phyloP scores from a whole-genome alignment of 2,329 filamentous ascomycete genomes.

The Pseudogymnoascus verrucosus region DNA sequence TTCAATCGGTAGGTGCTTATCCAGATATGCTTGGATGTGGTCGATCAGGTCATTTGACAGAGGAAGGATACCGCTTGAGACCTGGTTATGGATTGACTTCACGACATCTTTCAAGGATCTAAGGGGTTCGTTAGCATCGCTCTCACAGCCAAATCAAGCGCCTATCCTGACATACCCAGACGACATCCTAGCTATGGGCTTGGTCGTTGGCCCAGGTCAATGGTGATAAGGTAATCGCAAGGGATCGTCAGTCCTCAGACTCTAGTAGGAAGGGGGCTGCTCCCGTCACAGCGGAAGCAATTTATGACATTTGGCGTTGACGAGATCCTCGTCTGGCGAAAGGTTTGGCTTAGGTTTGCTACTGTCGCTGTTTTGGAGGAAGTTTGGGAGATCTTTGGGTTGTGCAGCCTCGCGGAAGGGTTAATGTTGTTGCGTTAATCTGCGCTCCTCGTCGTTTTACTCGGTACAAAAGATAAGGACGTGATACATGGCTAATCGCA shows the following conservation, averaged over 20 bases:
- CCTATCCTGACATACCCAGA: neutral
- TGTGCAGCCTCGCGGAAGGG: neutral
- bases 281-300: neutral
- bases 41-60: slow-evolving; percentile 58
- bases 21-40: slow-evolving; percentile 58
- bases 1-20: slow-evolving; percentile 59
- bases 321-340: neutral
- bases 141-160: neutral
- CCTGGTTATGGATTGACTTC: slow-evolving; percentile 46
- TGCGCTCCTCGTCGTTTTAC: neutral
- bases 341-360: neutral
- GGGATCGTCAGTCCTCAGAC: neutral
- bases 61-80: slow-evolving; percentile 46
- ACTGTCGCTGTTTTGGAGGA: neutral
- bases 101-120: slow-evolving; percentile 47
- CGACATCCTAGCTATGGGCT: neutral
- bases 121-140: neutral
- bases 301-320: slow-evolving; percentile 1
- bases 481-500: slow-evolving; percentile 5
- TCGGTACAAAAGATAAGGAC: neutral
- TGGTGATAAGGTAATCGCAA: neutral
- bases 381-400: neutral
- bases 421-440: slow-evolving; percentile 8
- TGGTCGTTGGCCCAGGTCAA: neutral
- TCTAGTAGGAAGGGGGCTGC: neutral